phyloP scores from a whole-genome alignment of 2,329 filamentous ascomycete species.

The Epichloe typhina region DNA sequence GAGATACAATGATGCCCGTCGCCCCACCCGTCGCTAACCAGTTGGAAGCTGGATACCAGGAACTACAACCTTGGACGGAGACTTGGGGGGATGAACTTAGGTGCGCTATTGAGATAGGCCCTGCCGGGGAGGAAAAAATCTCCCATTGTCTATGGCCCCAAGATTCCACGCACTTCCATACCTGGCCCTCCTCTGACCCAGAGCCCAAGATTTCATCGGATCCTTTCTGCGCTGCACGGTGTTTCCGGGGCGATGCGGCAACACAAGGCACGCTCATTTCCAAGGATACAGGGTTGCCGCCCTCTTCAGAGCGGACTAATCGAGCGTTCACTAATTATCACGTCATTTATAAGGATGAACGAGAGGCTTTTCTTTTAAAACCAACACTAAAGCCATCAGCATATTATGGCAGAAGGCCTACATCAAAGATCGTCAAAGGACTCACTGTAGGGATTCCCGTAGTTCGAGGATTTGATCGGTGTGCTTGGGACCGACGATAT shows the following conservation, averaged over 20 bases:
- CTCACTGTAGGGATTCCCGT: constrained; percentile 72
- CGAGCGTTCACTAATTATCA: constrained; percentile 61
- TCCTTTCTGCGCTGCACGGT: constrained; percentile 45
- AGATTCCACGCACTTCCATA: constrained; percentile 19
- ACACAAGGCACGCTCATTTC: constrained; percentile 36
- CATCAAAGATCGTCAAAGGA: constrained; percentile 75
- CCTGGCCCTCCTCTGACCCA: constrained; percentile 8
- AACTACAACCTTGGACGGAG: constrained; percentile 76
- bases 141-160: constrained; percentile 71
- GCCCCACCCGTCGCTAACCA: constrained; percentile 80
- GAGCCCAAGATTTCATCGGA: constrained; percentile 37
- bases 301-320: constrained; percentile 28
- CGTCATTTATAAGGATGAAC: constrained; percentile 67
- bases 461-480: constrained; percentile 76
- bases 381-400: constrained; percentile 73
- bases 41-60: constrained; percentile 78
- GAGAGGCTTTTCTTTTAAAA: constrained; percentile 66
- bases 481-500: constrained; percentile 62
- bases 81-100: constrained; percentile 88
- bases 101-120: constrained; percentile 81
- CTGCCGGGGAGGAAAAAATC: constrained; percentile 76
- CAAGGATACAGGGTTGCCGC: constrained; percentile 16
- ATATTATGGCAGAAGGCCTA: constrained; percentile 69
- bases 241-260: constrained; percentile 45
- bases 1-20: constrained; percentile 81